Evolutionary conservation across 1,284 basidiomycete species (phyloP).

Genomic region (Puccinia polysora): DNA sequence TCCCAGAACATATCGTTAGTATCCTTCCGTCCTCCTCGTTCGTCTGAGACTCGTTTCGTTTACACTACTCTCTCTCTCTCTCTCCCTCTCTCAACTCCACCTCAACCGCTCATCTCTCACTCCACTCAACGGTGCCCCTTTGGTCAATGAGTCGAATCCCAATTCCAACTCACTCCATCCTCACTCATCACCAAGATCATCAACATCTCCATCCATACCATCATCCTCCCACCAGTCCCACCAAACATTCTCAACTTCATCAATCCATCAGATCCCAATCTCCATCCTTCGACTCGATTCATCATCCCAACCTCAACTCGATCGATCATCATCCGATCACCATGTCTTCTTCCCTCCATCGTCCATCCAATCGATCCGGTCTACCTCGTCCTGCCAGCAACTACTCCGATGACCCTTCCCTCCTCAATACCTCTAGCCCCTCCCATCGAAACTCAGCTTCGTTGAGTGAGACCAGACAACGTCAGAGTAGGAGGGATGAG

Average conservation of each 20-base stretch:
- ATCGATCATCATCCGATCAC: too few species aligned
- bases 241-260: not conserved
- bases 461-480: conserved; percentile 36
- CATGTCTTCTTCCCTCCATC: too few species aligned
- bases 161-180: conserved; percentile 3
- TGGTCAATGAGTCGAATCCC: conserved; percentile 43
- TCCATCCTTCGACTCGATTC: too few species aligned
- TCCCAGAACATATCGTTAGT: too few species aligned
- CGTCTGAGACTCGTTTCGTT: too few species aligned
- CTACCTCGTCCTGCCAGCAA: not conserved
- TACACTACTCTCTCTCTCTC: too few species aligned
- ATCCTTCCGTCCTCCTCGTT: too few species aligned
- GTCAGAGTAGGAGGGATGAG: conserved; percentile 33
- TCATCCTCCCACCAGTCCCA: not conserved
- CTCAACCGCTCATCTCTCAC: too few species aligned
- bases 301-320: too few species aligned
- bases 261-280: too few species aligned
- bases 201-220: not conserved
- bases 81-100: too few species aligned
- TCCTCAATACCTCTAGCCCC: conserved; percentile 1
- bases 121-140: too few species aligned
- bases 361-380: not conserved
- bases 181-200: not conserved
- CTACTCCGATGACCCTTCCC: conserved; percentile 17
- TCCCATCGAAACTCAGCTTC: not conserved